Evolutionary conservation across 2,329 filamentous ascomycete genomes (phyloP).

Genomic region (Neonectria hederae): DNA sequence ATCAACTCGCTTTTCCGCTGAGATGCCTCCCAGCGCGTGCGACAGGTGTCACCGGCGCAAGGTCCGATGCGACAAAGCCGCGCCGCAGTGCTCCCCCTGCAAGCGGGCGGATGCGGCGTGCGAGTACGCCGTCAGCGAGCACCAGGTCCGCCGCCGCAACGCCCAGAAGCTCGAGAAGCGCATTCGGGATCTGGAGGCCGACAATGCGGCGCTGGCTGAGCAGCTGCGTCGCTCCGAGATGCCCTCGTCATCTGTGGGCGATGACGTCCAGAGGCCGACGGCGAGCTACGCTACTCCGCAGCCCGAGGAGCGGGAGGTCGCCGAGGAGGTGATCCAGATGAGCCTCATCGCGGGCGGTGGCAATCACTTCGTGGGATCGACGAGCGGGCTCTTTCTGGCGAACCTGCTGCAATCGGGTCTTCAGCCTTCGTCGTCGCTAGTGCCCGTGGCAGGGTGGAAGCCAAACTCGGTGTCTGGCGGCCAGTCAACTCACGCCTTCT

Average conservation of each 20-base stretch:
- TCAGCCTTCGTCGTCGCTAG: conserved; percentile 23
- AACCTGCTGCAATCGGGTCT: conserved; percentile 48
- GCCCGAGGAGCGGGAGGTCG: conserved; percentile 41
- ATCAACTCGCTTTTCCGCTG: not conserved
- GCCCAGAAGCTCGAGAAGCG: conserved; percentile 48
- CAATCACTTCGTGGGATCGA: conserved; percentile 53
- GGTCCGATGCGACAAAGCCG: conserved; percentile 52
- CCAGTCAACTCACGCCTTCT: conserved; percentile 18
- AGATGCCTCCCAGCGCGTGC: conserved; percentile 44
- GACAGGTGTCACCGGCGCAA: conserved; percentile 54
- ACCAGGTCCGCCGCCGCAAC: conserved; percentile 43
- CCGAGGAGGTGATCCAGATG: conserved; percentile 54
- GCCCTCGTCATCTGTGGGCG: not conserved
- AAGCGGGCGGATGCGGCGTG: conserved; percentile 47
- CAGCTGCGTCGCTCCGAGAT: conserved; percentile 26
- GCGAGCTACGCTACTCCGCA: conserved; percentile 8
- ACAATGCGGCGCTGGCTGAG: conserved; percentile 36
- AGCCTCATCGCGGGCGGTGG: conserved; percentile 54
- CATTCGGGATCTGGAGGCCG: conserved; percentile 45
- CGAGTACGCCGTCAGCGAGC: conserved; percentile 47
- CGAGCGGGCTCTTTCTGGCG: conserved; percentile 53
- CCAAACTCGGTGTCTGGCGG: conserved; percentile 18
- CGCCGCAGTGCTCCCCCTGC: conserved; percentile 50
- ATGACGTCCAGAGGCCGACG: conserved; percentile 6
- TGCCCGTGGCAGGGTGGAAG: conserved; percentile 27